phyloP scores from a whole-genome alignment of 2,329 filamentous ascomycete genomes.

The Beauveria pseudobassiana region DNA sequence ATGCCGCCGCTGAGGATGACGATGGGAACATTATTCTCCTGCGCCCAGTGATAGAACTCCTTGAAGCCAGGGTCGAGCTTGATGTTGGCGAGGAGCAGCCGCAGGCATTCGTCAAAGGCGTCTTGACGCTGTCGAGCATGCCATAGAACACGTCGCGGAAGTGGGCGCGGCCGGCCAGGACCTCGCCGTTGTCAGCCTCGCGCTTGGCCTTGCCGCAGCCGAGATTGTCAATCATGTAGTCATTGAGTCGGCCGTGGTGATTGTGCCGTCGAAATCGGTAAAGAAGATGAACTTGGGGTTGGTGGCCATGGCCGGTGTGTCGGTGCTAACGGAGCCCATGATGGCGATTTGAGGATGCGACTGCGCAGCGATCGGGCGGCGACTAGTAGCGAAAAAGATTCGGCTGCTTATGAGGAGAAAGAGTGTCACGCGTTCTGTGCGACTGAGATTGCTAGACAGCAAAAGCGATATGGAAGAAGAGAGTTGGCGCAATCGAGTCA shows the following conservation, averaged over 20 bases:
- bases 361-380: neutral
- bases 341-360: constrained; percentile 14
- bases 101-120: constrained; percentile 72
- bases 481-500: neutral
- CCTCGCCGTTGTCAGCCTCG: constrained; percentile 64
- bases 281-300: constrained; percentile 94
- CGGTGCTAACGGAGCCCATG: constrained; percentile 35
- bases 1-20: constrained; percentile 91
- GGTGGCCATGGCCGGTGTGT: constrained; percentile 52
- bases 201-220: constrained; percentile 72
- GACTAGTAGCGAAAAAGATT: neutral
- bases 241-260: constrained; percentile 66
- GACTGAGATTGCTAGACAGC: neutral
- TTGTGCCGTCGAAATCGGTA: constrained; percentile 96
- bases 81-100: constrained; percentile 73
- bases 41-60: constrained; percentile 79
- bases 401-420: too few relatives aligned
- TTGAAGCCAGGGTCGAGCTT: constrained; percentile 82
- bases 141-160: constrained; percentile 84
- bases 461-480: neutral
- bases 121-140: constrained; percentile 84
- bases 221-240: constrained; percentile 79
- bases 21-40: constrained; percentile 77
- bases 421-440: neutral
- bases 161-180: constrained; percentile 60